Conservation (phyloP, 805 yeast genomes). For the Torulaspora franciscae region DNA sequence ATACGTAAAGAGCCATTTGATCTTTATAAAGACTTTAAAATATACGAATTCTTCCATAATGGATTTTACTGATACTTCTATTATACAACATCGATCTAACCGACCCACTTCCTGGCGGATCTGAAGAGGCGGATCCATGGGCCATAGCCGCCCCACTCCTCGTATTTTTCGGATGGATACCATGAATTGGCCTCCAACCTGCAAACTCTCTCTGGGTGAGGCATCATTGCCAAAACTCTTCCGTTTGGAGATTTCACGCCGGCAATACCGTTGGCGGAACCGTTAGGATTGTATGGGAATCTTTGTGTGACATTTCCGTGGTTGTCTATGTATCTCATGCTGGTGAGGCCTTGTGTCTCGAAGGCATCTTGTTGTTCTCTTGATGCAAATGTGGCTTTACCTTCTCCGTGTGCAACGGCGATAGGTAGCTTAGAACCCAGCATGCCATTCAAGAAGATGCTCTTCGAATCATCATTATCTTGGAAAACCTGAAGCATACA, state of each 20-base stretch:
- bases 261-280: conserved; percentile 88
- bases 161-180: conserved; percentile 63
- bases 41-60: background rate
- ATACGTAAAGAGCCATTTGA: too few relatives aligned
- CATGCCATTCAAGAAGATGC: conserved; percentile 83
- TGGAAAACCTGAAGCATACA: conserved; percentile 74
- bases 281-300: conserved; percentile 95
- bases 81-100: conserved; percentile 24
- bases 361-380: conserved; percentile 46
- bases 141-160: conserved; percentile 74
- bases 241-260: conserved; percentile 90
- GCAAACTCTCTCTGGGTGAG: conserved; percentile 95
- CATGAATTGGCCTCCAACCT: conserved; percentile 87
- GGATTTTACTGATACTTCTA: background rate
- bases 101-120: conserved; percentile 93
- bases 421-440: conserved; percentile 90
- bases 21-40: background rate
- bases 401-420: conserved; percentile 99
- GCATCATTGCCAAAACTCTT: conserved; percentile 97
- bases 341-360: conserved; percentile 49
- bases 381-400: conserved; percentile 69
- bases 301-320: conserved; percentile 76
- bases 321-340: conserved; percentile 83
- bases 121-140: conserved; percentile 95
- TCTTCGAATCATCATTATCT: conserved; percentile 39